Conservation (phyloP, 2,329 filamentous ascomycete species). For the Neoscytalidium dimidiatum region DNA sequence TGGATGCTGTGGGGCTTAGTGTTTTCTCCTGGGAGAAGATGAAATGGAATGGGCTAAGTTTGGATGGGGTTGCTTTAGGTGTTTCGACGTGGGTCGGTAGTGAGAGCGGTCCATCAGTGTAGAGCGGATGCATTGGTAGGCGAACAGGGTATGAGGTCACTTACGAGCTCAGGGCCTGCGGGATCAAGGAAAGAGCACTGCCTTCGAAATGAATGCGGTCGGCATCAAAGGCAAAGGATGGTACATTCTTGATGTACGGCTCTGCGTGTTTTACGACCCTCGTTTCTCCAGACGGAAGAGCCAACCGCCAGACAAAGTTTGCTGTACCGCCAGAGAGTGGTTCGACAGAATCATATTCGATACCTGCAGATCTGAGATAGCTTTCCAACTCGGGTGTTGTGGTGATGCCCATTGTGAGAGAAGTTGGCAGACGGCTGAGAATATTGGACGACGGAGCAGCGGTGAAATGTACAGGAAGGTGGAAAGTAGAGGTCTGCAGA, state of each 20-base stretch:
- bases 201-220: slow-evolving; percentile 39
- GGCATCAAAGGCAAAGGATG: slow-evolving; percentile 29
- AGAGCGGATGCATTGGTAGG: no score
- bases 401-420: slow-evolving; percentile 1
- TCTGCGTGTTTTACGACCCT: slow-evolving; percentile 39
- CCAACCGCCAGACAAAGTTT: slow-evolving; percentile 39
- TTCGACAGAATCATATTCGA: slow-evolving; percentile 18
- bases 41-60: no score
- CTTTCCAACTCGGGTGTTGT: background rate
- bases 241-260: slow-evolving; percentile 30
- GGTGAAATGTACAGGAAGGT: no score
- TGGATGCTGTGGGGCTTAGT: background rate
- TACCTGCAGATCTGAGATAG: background rate
- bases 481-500: no score
- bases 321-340: slow-evolving; percentile 36
- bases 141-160: background rate
- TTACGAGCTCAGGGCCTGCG: background rate
- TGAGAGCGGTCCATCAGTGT: no score
- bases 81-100: no score
- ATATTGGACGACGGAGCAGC: background rate
- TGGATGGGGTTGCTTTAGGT: no score
- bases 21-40: background rate
- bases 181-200: slow-evolving; percentile 17
- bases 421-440: background rate
- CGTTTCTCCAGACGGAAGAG: slow-evolving; percentile 14